Conservation (phyloP, 2,329 filamentous ascomycete genomes). For the Ophiostoma himal-ulmi region DNA sequence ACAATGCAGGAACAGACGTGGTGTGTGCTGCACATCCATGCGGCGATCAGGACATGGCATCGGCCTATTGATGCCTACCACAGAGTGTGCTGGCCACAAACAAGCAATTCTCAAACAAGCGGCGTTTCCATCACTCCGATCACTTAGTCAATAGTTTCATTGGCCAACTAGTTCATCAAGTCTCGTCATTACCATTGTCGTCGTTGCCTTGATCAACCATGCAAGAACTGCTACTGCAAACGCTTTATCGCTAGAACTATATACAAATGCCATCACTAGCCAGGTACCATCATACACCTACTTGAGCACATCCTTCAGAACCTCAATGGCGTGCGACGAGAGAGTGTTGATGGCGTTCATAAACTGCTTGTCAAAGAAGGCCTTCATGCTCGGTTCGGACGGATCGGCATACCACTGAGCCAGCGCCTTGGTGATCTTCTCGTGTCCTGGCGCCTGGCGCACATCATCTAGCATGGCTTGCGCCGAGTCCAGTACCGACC, state of each 20-base stretch:
- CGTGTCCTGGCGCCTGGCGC: conserved; percentile 35
- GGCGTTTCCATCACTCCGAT: background rate
- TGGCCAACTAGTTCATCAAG: background rate
- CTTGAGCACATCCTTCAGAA: conserved; percentile 33
- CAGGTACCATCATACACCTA: background rate
- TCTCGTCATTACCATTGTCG: background rate
- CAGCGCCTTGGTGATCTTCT: conserved; percentile 41
- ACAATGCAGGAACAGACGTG: background rate
- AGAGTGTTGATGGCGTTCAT: conserved; percentile 44
- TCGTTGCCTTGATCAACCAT: background rate
- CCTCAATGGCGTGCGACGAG: conserved; percentile 41
- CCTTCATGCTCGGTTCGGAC: conserved; percentile 35
- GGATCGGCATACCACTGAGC: conserved; percentile 41
- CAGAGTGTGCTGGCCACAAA: background rate
- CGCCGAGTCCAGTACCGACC: conserved; percentile 42
- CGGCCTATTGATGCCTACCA: background rate
- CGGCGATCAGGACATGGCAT: background rate
- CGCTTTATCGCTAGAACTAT: background rate
- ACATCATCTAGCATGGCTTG: conserved; percentile 46
- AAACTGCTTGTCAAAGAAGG: conserved; percentile 48
- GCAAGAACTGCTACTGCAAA: background rate
- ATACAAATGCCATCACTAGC: background rate
- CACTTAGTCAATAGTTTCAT: background rate
- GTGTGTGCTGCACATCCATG: conserved; percentile 2
- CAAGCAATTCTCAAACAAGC: conserved; percentile 2